Evolutionary conservation across 2,329 filamentous ascomycete genomes (phyloP).

Genomic region (Alternaria conjuncta): DNA sequence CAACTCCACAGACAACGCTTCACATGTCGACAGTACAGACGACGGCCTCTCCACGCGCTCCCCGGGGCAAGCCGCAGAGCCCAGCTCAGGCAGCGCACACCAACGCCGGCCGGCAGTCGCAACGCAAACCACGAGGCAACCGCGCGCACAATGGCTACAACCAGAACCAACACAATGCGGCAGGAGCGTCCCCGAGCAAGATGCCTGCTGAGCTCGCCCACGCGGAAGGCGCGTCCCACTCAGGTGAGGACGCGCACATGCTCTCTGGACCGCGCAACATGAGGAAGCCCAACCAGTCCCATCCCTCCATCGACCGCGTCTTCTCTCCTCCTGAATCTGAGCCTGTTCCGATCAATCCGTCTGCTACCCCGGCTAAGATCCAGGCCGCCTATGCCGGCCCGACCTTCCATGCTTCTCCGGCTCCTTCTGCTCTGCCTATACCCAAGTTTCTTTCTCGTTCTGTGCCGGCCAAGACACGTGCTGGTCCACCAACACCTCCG

Average conservation of each 20-base stretch:
- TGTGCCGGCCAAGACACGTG: conserved; percentile 61
- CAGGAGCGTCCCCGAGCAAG: conserved; percentile 22
- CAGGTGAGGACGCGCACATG: conserved; percentile 37
- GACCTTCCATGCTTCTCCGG: conserved; percentile 93
- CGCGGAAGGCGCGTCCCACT: conserved; percentile 35
- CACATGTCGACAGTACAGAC: conserved; percentile 44
- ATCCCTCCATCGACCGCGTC: conserved; percentile 37
- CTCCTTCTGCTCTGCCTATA: conserved; percentile 85
- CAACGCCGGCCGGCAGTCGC: conserved; percentile 34
- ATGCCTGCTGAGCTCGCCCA: conserved; percentile 20
- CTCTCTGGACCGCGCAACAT: conserved; percentile 29
- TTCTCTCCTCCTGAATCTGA: conserved; percentile 39
- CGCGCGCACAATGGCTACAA: conserved; percentile 39
- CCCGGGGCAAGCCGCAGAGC: conserved; percentile 43
- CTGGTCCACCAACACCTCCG: conserved; percentile 56
- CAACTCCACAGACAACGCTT: conserved; percentile 8
- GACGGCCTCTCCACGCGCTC: conserved; percentile 42
- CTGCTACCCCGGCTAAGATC: conserved; percentile 44
- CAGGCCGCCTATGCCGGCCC: conserved; percentile 80
- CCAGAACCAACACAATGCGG: conserved; percentile 29
- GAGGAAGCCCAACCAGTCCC: conserved; percentile 42
- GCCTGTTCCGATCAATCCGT: conserved; percentile 19
- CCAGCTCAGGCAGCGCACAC: conserved; percentile 33
- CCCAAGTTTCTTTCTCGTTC: conserved; percentile 86
- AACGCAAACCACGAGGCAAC: conserved; percentile 41